These are phyloP conservation scores for maize (Zea mays) DNA, from an alignment of 176 grass and related monocot species.

Conservation along the genomic window Zm-B73-REFERENCE-NAM-5.0 NC_050096.1:23440501-23441000, in stretches of 20 bases:
- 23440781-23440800: slow-evolving; percentile 21
- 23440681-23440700: background rate
- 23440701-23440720: background rate
- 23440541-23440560: too few relatives aligned
- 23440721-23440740: background rate
- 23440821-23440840: slow-evolving; percentile 94
- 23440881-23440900: slow-evolving; percentile 89
- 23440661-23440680: background rate
- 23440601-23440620: background rate
- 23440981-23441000: slow-evolving; percentile 86
- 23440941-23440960: slow-evolving; percentile 69
- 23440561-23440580: background rate
- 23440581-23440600: background rate
- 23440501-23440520: background rate
- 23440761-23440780: background rate
- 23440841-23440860: slow-evolving; percentile 96
- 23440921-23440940: slow-evolving; percentile 86
- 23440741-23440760: background rate
- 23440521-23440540: too few relatives aligned
- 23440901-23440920: slow-evolving; percentile 56
- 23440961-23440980: slow-evolving; percentile 56
- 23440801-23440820: slow-evolving; percentile 94
- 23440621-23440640: background rate
- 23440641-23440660: background rate
- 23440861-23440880: slow-evolving; percentile 94